Percentiles rank a stretch among this genome's conserved stretches.
Conservation (phyloP, 768 basidiomycete genomes). For the Termitomyces sp. region DNA sequence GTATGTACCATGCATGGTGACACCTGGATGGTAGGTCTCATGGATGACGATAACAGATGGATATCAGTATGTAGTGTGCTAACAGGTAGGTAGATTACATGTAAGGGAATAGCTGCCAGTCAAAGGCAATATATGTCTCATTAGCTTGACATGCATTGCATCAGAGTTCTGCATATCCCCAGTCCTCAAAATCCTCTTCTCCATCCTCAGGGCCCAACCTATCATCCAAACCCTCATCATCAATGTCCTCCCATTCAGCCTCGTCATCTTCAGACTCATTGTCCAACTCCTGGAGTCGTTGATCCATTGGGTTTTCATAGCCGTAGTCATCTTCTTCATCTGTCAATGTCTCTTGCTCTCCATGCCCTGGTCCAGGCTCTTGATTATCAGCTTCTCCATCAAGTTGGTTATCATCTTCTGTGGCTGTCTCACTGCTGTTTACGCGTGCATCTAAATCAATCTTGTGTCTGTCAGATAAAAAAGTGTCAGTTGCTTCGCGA, state of each 20-base stretch:
- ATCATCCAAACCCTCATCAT: not conserved
- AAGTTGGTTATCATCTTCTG: too few relatives aligned
- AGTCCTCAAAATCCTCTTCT: too few relatives aligned
- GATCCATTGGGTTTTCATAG: not conserved
- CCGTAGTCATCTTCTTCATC: constrained; percentile 4
- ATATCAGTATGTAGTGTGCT: too few relatives aligned
- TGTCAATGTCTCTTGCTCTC: not conserved
- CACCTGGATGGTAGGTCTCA: too few relatives aligned
- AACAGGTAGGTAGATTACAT: too few relatives aligned
- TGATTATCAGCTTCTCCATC: not conserved
- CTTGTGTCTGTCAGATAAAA: not conserved
- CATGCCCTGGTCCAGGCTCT: not conserved
- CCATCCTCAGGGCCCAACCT: not conserved
- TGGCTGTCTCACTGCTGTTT: too few relatives aligned
- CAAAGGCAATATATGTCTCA: too few relatives aligned
- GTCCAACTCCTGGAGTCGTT: not conserved
- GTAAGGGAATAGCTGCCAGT: too few relatives aligned
- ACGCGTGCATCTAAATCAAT: not conserved
- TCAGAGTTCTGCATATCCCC: too few relatives aligned
- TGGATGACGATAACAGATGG: too few relatives aligned
- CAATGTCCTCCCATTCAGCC: not conserved
- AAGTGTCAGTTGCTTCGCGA: not conserved
- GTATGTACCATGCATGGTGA: too few relatives aligned
- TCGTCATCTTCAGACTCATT: not conserved
- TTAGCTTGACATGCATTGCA: too few relatives aligned